phyloP scores from a whole-genome alignment of 2,329 filamentous ascomycete species.

The Biscogniauxia mediterranea region DNA sequence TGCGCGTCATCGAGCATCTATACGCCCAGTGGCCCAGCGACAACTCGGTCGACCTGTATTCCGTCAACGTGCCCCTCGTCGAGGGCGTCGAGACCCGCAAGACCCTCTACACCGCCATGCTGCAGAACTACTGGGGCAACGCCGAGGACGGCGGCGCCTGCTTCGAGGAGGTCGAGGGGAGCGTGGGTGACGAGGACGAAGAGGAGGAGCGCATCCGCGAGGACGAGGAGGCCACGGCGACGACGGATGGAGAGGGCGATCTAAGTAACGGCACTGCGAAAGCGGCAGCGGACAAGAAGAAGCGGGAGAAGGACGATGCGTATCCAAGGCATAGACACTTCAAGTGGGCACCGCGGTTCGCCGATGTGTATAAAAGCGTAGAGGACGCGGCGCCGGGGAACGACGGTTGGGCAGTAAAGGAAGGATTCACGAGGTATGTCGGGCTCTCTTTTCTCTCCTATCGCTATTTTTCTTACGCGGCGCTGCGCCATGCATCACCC shows the following conservation, averaged over 20 bases:
- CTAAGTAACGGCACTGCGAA: conserved; percentile 29
- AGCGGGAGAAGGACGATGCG: conserved; percentile 38
- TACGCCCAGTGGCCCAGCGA: conserved; percentile 70
- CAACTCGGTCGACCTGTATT: conserved; percentile 75
- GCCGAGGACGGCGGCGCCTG: conserved; percentile 75
- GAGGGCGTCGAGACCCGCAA: conserved; percentile 69
- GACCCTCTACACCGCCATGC: conserved; percentile 78
- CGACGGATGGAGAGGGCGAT: conserved; percentile 21
- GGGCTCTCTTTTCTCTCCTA: too few species aligned
- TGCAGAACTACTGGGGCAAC: conserved; percentile 85
- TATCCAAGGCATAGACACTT: conserved; percentile 78
- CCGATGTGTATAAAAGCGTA: conserved; percentile 86
- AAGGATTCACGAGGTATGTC: conserved; percentile 78
- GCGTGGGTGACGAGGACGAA: conserved; percentile 61
- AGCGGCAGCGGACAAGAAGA: not conserved
- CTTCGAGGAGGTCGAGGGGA: conserved; percentile 76
- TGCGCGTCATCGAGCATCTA: conserved; percentile 77
- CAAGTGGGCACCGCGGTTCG: conserved; percentile 88
- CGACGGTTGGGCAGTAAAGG: conserved; percentile 89
- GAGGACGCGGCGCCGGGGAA: conserved; percentile 75
- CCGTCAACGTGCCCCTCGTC: conserved; percentile 84
- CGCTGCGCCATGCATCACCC: not conserved
- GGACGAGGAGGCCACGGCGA: conserved; percentile 41
- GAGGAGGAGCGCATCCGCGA: conserved; percentile 74
- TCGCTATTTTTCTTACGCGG: too few species aligned